These are phyloP conservation scores for Alternaria panax DNA, from an alignment of 2,329 filamentous ascomycete species.

Conservation along the genomic window DNA sequence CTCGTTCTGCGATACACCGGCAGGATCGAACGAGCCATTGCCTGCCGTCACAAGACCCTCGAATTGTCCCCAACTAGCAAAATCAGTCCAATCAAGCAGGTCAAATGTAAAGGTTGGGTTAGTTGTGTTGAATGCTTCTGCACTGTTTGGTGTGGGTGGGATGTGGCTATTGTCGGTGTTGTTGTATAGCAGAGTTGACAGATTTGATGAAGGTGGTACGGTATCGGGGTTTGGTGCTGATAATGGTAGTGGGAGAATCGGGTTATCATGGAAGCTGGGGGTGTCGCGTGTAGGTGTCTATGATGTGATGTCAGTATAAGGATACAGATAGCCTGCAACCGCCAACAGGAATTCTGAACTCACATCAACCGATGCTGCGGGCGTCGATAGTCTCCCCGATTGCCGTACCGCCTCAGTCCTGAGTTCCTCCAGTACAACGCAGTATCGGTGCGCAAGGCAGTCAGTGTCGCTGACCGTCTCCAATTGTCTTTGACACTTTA, in stretches of 20 bases:
- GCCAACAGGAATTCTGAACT: background rate
- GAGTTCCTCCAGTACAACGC: slow-evolving; percentile 62
- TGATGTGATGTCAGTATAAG: background rate
- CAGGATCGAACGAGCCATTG: slow-evolving; percentile 42
- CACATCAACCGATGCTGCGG: background rate
- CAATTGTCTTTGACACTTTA: slow-evolving; percentile 53
- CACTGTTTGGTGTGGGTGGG: slow-evolving; percentile 41
- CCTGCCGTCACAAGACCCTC: slow-evolving; percentile 48
- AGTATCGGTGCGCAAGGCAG: slow-evolving; percentile 56
- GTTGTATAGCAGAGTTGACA: slow-evolving; percentile 19
- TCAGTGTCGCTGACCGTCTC: slow-evolving; percentile 42
- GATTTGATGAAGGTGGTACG: background rate
- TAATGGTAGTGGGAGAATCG: background rate
- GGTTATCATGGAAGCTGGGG: background rate
- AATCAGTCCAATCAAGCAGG: slow-evolving; percentile 38
- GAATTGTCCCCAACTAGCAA: slow-evolving; percentile 50
- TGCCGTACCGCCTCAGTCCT: slow-evolving; percentile 52
- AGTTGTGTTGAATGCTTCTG: background rate
- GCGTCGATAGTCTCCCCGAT: slow-evolving; percentile 18
- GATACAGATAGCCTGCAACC: background rate
- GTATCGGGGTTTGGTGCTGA: background rate
- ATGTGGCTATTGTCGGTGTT: slow-evolving; percentile 20
- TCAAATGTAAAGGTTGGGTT: slow-evolving; percentile 25
- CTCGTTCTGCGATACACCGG: slow-evolving; percentile 31
- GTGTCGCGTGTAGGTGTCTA: background rate